Evolutionary conservation across 345 rosid species (phyloP).

Genomic region (Rhodamnia rubescens): DNA sequence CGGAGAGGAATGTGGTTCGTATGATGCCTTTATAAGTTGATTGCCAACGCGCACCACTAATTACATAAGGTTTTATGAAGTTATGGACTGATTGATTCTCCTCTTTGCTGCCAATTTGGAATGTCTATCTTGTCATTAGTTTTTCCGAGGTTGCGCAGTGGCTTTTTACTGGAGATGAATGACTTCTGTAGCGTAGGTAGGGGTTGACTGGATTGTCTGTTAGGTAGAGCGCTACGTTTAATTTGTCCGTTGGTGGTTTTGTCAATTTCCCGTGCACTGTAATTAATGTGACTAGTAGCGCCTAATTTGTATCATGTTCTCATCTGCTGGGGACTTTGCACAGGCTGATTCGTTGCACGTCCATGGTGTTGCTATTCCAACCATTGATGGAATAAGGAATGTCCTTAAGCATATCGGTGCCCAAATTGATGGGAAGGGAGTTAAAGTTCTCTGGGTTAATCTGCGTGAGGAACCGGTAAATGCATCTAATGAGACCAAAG

Average conservation of each 20-base stretch:
- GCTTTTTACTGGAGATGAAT: neutral
- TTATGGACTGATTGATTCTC: neutral
- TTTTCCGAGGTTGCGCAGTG: neutral
- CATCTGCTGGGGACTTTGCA: neutral
- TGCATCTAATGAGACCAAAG: neutral
- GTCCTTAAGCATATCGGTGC: conserved; percentile 83
- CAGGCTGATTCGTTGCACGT: conserved; percentile 77
- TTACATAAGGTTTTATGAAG: neutral
- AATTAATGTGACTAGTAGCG: neutral
- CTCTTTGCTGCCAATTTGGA: neutral
- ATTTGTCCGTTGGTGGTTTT: neutral
- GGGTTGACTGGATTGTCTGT: neutral
- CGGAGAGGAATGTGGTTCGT: neutral
- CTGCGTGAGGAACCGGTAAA: conserved; percentile 96
- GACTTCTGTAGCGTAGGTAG: neutral
- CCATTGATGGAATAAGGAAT: conserved; percentile 67
- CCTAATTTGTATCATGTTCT: neutral
- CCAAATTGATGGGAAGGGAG: conserved; percentile 44
- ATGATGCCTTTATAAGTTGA: neutral
- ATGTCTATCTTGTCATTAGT: neutral
- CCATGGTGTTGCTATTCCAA: conserved; percentile 95
- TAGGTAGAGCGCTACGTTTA: neutral
- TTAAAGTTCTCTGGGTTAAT: conserved; percentile 76
- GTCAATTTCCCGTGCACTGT: neutral
- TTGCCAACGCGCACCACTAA: accelerated